phyloP scores from a whole-genome alignment of 169 alveolate genomes.

The Plasmodium inui region DNA sequence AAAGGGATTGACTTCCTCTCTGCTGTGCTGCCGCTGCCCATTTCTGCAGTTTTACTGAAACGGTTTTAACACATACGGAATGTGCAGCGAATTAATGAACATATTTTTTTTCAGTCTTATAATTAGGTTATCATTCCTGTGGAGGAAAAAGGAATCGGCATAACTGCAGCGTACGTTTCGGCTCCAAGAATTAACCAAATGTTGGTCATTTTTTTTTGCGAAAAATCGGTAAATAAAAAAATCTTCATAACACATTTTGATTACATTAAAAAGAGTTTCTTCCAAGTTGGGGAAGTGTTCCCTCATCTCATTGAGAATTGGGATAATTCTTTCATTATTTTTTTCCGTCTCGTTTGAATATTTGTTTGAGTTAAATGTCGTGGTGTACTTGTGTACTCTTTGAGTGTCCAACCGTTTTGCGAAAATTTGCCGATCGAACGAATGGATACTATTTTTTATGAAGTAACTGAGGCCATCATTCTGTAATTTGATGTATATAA shows the following conservation, averaged over 20 bases:
- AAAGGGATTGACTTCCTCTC: neutral
- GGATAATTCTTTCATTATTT: neutral
- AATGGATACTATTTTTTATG: conserved; percentile 4
- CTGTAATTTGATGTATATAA: neutral
- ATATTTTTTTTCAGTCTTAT: conserved; percentile 40
- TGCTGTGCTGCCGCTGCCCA: neutral
- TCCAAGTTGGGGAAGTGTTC: conserved; percentile 28
- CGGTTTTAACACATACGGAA: conserved; percentile 15
- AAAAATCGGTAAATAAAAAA: conserved; percentile 29
- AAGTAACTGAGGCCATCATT: conserved; percentile 31
- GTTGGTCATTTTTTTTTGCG: conserved; percentile 15
- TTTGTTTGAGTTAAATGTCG: neutral
- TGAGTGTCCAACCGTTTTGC: neutral
- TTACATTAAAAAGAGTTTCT: conserved; percentile 45
- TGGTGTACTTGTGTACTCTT: neutral
- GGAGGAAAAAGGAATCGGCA: neutral
- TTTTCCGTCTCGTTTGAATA: neutral
- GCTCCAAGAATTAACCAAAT: neutral
- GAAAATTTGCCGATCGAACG: neutral
- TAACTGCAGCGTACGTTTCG: neutral
- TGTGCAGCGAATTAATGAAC: conserved; percentile 53
- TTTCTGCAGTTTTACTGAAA: neutral
- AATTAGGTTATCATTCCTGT: conserved; percentile 15
- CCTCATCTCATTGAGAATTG: conserved; percentile 15
- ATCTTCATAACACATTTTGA: conserved; percentile 40